phyloP scores from a whole-genome alignment of 1,284 basidiomycete genomes.

The Cutaneotrichosporon dermatis region DNA sequence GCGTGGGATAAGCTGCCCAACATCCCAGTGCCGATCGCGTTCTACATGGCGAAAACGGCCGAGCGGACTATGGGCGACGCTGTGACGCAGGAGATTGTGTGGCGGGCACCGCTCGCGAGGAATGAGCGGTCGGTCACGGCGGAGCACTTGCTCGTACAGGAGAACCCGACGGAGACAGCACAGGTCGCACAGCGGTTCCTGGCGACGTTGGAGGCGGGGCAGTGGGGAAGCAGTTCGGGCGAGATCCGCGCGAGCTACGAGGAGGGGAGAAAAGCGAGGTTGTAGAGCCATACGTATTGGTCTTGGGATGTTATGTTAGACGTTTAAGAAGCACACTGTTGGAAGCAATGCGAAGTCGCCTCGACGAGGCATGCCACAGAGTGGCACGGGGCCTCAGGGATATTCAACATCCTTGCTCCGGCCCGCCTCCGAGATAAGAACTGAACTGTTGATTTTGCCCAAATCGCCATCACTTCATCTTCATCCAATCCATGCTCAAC shows the following conservation, averaged over 20 bases:
- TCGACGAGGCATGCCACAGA: no score
- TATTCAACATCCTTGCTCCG: no score
- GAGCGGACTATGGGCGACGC: constrained; percentile 27
- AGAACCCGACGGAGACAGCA: constrained; percentile 33
- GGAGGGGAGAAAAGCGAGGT: background rate
- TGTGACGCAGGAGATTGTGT: constrained; percentile 26
- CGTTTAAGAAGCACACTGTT: no score
- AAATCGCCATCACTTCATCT: no score
- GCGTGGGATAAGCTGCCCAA: constrained; percentile 29
- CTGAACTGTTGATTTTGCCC: no score
- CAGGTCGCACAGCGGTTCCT: constrained; percentile 31
- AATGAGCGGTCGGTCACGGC: constrained; percentile 34
- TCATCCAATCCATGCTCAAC: no score
- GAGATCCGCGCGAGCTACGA: background rate
- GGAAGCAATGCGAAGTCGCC: no score
- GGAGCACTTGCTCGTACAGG: constrained; percentile 39
- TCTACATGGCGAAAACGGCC: constrained; percentile 25
- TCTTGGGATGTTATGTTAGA: no score
- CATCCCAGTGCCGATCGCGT: constrained; percentile 30
- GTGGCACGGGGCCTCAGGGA: no score
- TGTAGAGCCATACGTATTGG: background rate
- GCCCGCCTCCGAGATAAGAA: no score
- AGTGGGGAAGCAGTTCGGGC: constrained; percentile 6
- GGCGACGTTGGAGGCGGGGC: constrained; percentile 11
- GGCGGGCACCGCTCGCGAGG: constrained; percentile 24